Conservation (phyloP, 2,329 filamentous ascomycete species). For the Neopestalotiopsis rosae region DNA sequence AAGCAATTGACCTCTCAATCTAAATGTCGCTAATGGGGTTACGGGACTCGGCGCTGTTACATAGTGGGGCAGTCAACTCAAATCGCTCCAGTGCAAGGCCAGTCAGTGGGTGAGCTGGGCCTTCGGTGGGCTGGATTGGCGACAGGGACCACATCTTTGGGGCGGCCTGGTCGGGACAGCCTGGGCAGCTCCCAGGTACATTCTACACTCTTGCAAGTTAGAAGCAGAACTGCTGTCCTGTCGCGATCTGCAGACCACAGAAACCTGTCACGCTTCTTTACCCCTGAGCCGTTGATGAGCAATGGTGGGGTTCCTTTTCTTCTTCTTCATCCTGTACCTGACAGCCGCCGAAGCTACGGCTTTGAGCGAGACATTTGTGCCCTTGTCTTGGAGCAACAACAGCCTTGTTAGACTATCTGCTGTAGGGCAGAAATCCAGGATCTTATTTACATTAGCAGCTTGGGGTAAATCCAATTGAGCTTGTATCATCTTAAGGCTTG, state of each 20-base stretch:
- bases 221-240: slow-evolving; percentile 1
- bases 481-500: background rate
- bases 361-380: background rate
- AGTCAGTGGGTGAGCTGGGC: background rate
- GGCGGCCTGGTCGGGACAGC: background rate
- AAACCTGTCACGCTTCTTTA: background rate
- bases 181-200: background rate
- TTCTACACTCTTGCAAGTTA: background rate
- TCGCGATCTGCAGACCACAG: background rate
- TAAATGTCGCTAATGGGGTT: background rate
- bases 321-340: background rate
- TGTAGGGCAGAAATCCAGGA: background rate
- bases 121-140: slow-evolving; percentile 2
- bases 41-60: slow-evolving; percentile 14
- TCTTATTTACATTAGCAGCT: background rate
- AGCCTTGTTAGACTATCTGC: background rate
- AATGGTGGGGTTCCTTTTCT: slow-evolving; percentile 1
- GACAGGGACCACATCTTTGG: slow-evolving; percentile 1
- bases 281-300: slow-evolving; percentile 7
- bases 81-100: background rate
- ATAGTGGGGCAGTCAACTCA: slow-evolving; percentile 5
- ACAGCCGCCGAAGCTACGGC: background rate
- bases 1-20: slow-evolving; percentile 21
- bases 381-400: background rate
- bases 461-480: background rate